Evolutionary conservation across 2,329 filamentous ascomycete genomes (phyloP), one percentile per base, ranked within the genome.

Genomic region (Purpureocillium takamizusanense): DNA sequence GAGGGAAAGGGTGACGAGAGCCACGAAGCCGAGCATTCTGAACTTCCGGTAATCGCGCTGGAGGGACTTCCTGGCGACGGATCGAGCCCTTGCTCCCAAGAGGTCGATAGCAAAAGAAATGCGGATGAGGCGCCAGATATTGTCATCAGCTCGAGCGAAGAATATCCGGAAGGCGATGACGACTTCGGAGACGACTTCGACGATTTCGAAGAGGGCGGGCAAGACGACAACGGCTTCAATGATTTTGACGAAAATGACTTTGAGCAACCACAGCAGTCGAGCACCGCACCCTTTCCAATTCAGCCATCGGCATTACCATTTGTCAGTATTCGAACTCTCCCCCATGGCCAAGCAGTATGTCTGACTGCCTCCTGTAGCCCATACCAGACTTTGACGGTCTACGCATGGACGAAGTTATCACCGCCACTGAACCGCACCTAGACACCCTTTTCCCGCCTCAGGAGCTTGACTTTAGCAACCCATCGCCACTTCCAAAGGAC

Each of bases 171-270:
- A 33, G 49, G 47, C 38, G 41, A 50, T 36, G 68, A 72, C 45
- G 71, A 69, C 31, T 76, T 75, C 52, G 74, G 69, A 16, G 74
- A 78, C 50, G 75, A 78, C 43, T 73, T 76, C 59, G 74, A 80
- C 54, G 75, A 78, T 44, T 79, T 80, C 47, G 73, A 77, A 50
- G 75, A 78, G 51, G 74, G 72, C 35, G 70, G 67, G 47, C 69
- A 64, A 7, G 67, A 66, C 33, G 67, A 66, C 18, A 67, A 66
- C 18, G 74, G 74, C 51, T 81, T 81, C 62, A 76, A 78, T 51
- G 81, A 85, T 51, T 87, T 86, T 60, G 80, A 83, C 53, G 21
- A 10, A 25, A 83, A 81, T 48, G 79, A 70, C 29, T 86, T 86
- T 54, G 74, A 86, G 51, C 67, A 76, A 55, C 57, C 74, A 40